Evolutionary conservation across 805 yeast species (phyloP).

Genomic region (Saturnispora sekii): DNA sequence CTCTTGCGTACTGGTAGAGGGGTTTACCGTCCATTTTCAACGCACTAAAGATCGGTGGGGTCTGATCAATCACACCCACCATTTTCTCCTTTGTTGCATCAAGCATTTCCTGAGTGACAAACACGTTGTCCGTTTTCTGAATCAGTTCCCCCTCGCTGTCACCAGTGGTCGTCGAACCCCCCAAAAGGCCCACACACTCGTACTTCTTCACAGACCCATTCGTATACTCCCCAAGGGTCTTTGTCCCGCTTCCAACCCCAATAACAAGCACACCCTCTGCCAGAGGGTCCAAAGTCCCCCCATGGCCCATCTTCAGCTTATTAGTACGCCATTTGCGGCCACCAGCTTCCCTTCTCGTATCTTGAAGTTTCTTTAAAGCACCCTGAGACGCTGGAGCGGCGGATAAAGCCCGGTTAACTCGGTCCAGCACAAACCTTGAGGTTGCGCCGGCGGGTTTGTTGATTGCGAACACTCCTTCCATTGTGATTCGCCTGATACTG

Average conservation of each 20-base stretch:
- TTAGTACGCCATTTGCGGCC: slow-evolving; percentile 40
- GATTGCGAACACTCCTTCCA: slow-evolving; percentile 92
- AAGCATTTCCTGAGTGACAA: slow-evolving; percentile 46
- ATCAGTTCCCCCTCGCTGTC: slow-evolving; percentile 83
- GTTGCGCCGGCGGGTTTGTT: slow-evolving; percentile 82
- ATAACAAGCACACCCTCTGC: slow-evolving; percentile 92
- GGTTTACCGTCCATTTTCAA: slow-evolving; percentile 92
- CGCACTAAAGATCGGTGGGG: slow-evolving; percentile 94
- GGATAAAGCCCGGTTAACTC: slow-evolving; percentile 55
- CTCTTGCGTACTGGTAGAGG: slow-evolving; percentile 86
- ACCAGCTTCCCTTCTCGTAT: slow-evolving; percentile 35
- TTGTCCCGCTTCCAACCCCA: slow-evolving; percentile 92
- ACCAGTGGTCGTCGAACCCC: slow-evolving; percentile 88
- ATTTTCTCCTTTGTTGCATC: slow-evolving; percentile 48
- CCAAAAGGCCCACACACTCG: slow-evolving; percentile 76
- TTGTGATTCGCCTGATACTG: slow-evolving; percentile 17
- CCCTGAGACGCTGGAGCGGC: slow-evolving; percentile 46
- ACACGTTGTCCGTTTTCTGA: slow-evolving; percentile 44
- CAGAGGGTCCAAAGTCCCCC: slow-evolving; percentile 92
- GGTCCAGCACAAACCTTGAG: slow-evolving; percentile 63
- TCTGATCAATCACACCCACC: slow-evolving; percentile 73
- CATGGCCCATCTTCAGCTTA: slow-evolving; percentile 79
- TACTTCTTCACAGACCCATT: slow-evolving; percentile 71
- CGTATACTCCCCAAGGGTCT: slow-evolving; percentile 60
- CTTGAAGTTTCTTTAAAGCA: slow-evolving; percentile 42